Percentiles rank a stretch among this genome's conserved stretches.
These are phyloP conservation scores for Coemansia sp. DNA, from an alignment of 192 early-diverging fungal species.

Conservation along the genomic window DNA sequence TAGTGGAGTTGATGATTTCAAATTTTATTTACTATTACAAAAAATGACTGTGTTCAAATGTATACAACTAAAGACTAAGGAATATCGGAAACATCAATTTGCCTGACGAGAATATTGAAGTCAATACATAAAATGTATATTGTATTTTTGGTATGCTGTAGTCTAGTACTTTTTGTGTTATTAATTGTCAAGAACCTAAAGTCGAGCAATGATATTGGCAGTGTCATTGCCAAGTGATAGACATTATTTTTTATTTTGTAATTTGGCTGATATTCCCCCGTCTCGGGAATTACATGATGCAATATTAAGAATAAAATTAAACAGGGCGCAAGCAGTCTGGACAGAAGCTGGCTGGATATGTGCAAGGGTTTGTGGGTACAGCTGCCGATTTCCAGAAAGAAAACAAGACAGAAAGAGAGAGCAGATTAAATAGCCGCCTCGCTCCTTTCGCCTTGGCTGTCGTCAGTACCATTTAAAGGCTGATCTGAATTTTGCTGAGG, in stretches of 20 bases:
- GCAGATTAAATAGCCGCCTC: not conserved
- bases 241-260: not conserved
- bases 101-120: no score
- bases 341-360: not conserved
- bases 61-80: no score
- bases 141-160: slow-evolving; percentile 54
- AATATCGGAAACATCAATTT: no score
- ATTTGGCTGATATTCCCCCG: slow-evolving; percentile 22
- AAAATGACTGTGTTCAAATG: no score
- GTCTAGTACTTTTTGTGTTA: slow-evolving; percentile 50
- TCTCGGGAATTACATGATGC: slow-evolving; percentile 30
- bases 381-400: not conserved
- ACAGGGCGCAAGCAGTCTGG: not conserved
- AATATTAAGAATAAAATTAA: slow-evolving; percentile 13
- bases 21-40: no score
- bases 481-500: not conserved
- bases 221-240: not conserved
- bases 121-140: no score
- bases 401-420: not conserved
- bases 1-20: no score
- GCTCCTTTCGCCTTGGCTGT: not conserved
- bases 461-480: not conserved
- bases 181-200: slow-evolving; percentile 54
- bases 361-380: slow-evolving; percentile 1
- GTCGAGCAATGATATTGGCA: not conserved